Evolutionary conservation across 305 asterid genomes (phyloP).

Genomic region (Fraxinus sp.): DNA sequence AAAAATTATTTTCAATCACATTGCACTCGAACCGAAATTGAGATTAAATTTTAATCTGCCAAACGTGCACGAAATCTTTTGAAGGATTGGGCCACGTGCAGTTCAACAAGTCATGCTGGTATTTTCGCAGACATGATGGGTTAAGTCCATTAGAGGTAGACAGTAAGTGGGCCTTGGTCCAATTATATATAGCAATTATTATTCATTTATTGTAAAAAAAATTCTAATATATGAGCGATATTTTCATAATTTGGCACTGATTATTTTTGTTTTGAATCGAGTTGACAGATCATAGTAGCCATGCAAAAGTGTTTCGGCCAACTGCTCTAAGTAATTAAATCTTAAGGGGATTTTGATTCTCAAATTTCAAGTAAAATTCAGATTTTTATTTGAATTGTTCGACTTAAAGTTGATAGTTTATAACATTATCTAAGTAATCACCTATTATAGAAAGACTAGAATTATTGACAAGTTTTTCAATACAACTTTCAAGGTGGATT

Average conservation of each 20-base stretch:
- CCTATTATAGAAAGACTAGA: background rate
- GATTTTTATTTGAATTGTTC: background rate
- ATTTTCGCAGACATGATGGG: constrained; percentile 15
- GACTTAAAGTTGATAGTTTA: background rate
- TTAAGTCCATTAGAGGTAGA: background rate
- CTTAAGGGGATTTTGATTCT: background rate
- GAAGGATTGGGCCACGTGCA: constrained; percentile 18
- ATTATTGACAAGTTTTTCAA: too few species aligned
- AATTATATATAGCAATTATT: background rate
- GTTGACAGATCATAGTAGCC: background rate
- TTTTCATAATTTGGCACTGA: background rate
- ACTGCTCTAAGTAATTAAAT: background rate
- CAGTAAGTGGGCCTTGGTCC: background rate
- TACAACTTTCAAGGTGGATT: background rate
- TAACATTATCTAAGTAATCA: background rate
- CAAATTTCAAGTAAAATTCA: background rate
- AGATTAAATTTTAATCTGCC: background rate
- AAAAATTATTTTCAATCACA: background rate
- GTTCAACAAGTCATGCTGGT: constrained; percentile 16
- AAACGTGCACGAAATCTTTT: background rate
- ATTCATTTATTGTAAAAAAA: background rate
- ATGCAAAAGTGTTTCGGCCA: background rate
- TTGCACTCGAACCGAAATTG: background rate
- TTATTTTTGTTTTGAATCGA: background rate
- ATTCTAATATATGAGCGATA: background rate